Conservation (phyloP, 2,329 filamentous ascomycete species). For the Elsinoe australis region DNA sequence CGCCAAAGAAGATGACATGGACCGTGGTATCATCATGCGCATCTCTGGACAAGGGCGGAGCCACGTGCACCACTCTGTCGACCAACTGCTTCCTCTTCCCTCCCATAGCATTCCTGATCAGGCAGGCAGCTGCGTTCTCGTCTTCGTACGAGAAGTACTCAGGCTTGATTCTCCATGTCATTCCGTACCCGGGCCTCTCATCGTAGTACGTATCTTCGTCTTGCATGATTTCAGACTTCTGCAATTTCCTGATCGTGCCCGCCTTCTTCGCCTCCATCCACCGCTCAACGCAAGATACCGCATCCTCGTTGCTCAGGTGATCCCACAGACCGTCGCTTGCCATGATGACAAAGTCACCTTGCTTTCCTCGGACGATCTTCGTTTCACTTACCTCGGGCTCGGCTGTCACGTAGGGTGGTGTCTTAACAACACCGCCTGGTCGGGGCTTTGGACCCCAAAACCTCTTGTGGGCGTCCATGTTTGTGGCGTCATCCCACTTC, state of each 20-base stretch:
- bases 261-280: slow-evolving; percentile 44
- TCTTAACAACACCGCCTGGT: slow-evolving; percentile 37
- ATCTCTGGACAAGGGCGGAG: slow-evolving; percentile 30
- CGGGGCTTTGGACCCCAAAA: slow-evolving; percentile 45
- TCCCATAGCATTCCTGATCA: slow-evolving; percentile 47
- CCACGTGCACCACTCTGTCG: slow-evolving; percentile 32
- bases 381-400: slow-evolving; percentile 57
- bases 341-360: slow-evolving; percentile 55
- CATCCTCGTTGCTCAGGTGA: slow-evolving; percentile 26
- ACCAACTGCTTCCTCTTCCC: slow-evolving; percentile 39
- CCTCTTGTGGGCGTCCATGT: slow-evolving; percentile 38
- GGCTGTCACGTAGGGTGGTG: slow-evolving; percentile 61
- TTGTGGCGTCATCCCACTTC: slow-evolving; percentile 54
- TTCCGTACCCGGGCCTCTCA: slow-evolving; percentile 30
- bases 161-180: slow-evolving; percentile 36
- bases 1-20: slow-evolving; percentile 47
- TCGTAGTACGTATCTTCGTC: slow-evolving; percentile 33
- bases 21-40: slow-evolving; percentile 47
- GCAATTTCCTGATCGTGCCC: slow-evolving; percentile 17
- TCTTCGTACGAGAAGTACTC: slow-evolving; percentile 45
- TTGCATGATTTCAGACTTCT: slow-evolving; percentile 4
- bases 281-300: slow-evolving; percentile 39
- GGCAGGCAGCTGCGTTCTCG: slow-evolving; percentile 46
- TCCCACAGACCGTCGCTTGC: slow-evolving; percentile 59
- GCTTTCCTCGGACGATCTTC: slow-evolving; percentile 36